Evolutionary conservation across 768 basidiomycete species (phyloP).

Genomic region (Coprinopsis strossmayeri): DNA sequence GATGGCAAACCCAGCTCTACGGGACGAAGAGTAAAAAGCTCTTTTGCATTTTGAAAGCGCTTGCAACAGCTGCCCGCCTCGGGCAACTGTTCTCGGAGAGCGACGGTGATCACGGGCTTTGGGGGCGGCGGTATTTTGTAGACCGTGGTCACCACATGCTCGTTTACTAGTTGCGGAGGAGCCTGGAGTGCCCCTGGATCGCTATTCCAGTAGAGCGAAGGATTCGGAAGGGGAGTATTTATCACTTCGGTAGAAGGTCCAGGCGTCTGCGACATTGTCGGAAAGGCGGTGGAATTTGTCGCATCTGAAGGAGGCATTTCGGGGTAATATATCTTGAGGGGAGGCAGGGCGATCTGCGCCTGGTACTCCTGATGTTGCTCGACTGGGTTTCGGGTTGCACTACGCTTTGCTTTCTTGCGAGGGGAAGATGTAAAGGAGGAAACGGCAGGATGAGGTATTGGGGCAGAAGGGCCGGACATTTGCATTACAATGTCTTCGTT

Average conservation of each 20-base stretch:
- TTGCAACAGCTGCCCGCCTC: conserved; percentile 18
- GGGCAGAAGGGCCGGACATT: background rate
- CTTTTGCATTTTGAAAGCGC: conserved; percentile 20
- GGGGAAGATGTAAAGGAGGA: background rate
- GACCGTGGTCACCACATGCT: no score
- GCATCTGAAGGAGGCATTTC: background rate
- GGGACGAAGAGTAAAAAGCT: conserved; percentile 20
- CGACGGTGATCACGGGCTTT: conserved; percentile 24
- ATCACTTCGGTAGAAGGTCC: no score
- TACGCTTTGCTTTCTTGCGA: no score
- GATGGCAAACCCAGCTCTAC: conserved; percentile 4
- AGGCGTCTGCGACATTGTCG: background rate
- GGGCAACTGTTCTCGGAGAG: conserved; percentile 30
- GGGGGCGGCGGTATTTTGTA: no score
- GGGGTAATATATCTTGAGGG: conserved; percentile 24
- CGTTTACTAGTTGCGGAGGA: no score
- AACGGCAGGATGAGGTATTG: background rate
- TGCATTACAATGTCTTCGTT: conserved; percentile 2
- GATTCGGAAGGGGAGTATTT: no score
- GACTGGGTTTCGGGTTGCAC: background rate
- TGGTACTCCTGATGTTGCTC: background rate
- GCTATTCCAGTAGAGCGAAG: no score
- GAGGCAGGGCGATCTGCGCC: conserved; percentile 20
- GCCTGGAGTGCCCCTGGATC: no score
- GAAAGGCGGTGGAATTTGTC: conserved; percentile 2